Conservation (phyloP, 2,329 filamentous ascomycete species). For the Plectosphaerella plurivora region DNA sequence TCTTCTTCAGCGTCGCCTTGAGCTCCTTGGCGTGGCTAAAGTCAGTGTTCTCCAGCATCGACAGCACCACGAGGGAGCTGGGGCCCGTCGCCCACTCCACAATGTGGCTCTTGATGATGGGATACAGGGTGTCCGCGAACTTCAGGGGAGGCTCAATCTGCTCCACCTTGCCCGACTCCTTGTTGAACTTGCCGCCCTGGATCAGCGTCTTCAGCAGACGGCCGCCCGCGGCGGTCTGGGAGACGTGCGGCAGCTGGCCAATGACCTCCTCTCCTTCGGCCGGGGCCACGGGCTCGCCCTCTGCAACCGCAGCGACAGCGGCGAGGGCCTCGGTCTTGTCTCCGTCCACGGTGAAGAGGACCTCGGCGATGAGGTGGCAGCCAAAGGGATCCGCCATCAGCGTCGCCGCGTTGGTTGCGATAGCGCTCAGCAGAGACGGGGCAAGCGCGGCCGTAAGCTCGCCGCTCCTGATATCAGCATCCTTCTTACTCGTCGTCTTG, state of each 20-base stretch:
- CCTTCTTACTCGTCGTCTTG: slow-evolving; percentile 87
- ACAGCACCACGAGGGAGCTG: slow-evolving; percentile 82
- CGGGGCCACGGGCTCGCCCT: slow-evolving; percentile 44
- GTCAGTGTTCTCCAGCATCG: slow-evolving; percentile 69
- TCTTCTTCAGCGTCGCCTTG: slow-evolving; percentile 65
- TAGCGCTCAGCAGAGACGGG: slow-evolving; percentile 68
- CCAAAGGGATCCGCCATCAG: slow-evolving; percentile 76
- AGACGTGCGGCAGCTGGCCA: slow-evolving; percentile 46
- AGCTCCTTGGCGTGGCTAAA: slow-evolving; percentile 66
- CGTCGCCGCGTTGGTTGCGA: slow-evolving; percentile 62
- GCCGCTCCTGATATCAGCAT: slow-evolving; percentile 66
- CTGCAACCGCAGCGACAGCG: slow-evolving; percentile 62
- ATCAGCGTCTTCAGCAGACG: slow-evolving; percentile 90
- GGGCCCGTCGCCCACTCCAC: slow-evolving; percentile 81
- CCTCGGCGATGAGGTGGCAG: slow-evolving; percentile 79
- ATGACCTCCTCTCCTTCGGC: slow-evolving; percentile 34
- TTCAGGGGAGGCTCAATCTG: slow-evolving; percentile 70
- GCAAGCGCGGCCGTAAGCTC: slow-evolving; percentile 75
- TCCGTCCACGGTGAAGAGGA: slow-evolving; percentile 69
- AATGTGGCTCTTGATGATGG: slow-evolving; percentile 69
- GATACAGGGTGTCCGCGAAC: slow-evolving; percentile 80
- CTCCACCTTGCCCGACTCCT: slow-evolving; percentile 63
- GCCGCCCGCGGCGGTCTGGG: slow-evolving; percentile 59
- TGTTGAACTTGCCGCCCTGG: slow-evolving; percentile 82
- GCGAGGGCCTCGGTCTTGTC: slow-evolving; percentile 72